Conservation (phyloP, 2,329 filamentous ascomycete genomes). For the Colletotrichum lentis region DNA sequence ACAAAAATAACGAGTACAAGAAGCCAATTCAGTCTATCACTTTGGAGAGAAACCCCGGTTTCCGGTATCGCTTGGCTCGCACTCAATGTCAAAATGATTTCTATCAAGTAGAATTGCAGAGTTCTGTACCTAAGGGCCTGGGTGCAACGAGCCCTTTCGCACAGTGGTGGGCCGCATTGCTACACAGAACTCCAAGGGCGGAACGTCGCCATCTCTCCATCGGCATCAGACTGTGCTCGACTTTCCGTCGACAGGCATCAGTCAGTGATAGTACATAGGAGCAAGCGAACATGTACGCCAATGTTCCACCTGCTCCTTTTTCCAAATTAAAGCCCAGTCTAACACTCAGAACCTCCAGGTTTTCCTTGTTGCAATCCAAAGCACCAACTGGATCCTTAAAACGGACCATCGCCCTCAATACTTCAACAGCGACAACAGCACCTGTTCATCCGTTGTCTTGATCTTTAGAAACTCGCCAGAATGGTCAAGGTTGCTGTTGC, state of each 20-base stretch:
- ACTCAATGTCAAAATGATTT: too few relatives aligned
- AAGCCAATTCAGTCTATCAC: too few relatives aligned
- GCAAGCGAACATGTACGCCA: too few relatives aligned
- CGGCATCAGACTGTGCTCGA: background rate
- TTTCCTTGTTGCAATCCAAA: background rate
- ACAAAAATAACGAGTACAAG: too few relatives aligned
- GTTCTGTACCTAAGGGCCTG: background rate
- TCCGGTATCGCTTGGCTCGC: too few relatives aligned
- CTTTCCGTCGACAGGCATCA: background rate
- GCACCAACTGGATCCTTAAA: background rate
- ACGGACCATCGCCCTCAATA: background rate
- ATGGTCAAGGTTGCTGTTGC: constrained; percentile 37
- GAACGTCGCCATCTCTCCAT: background rate
- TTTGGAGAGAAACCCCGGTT: too few relatives aligned
- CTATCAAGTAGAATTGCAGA: background rate
- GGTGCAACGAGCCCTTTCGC: background rate
- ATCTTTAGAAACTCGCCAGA: background rate
- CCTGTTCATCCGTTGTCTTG: rapidly evolving
- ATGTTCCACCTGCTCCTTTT: too few relatives aligned
- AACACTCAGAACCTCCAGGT: too few relatives aligned
- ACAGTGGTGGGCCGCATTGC: background rate
- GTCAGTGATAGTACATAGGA: too few relatives aligned
- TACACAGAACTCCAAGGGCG: background rate
- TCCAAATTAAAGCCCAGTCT: background rate
- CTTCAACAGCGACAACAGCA: too few relatives aligned